phyloP scores from a whole-genome alignment of 106 monocot genomes.

The Dendrobium chrysotoxum region DNA sequence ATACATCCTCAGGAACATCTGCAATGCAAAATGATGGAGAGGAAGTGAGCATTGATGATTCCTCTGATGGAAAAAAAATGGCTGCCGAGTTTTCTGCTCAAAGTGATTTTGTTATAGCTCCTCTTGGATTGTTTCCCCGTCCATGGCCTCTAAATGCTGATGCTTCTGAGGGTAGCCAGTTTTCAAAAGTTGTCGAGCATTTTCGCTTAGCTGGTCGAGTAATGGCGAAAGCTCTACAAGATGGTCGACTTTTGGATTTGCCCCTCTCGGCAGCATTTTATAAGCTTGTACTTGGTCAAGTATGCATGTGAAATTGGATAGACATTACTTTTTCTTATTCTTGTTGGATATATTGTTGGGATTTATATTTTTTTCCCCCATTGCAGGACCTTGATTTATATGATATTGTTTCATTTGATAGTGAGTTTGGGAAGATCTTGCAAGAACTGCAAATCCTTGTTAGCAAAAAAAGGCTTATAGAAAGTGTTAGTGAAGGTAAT shows the following conservation, averaged over 20 bases:
- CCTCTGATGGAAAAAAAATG: slow-evolving; percentile 29
- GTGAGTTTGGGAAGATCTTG: slow-evolving; percentile 80
- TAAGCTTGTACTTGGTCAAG: slow-evolving; percentile 83
- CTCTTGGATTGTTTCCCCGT: slow-evolving; percentile 83
- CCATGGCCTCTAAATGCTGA: slow-evolving; percentile 76
- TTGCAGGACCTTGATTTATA: slow-evolving; percentile 81
- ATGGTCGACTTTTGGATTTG: slow-evolving; percentile 86
- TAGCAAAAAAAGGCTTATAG: slow-evolving; percentile 50
- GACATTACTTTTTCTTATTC: neutral
- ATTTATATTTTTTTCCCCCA: neutral
- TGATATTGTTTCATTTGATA: slow-evolving; percentile 91
- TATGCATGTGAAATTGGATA: slow-evolving; percentile 20
- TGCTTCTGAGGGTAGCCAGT: slow-evolving; percentile 57
- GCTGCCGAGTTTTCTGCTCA: slow-evolving; percentile 16
- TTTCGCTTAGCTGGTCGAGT: slow-evolving; percentile 76
- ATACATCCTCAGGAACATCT: slow-evolving; percentile 29
- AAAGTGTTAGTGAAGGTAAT: slow-evolving; percentile 24
- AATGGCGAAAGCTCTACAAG: slow-evolving; percentile 94
- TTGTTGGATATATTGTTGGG: neutral
- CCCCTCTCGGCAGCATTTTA: slow-evolving; percentile 81
- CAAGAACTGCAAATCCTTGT: slow-evolving; percentile 87
- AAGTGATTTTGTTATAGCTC: slow-evolving; percentile 53
- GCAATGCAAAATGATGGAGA: slow-evolving; percentile 44
- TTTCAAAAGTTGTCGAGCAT: slow-evolving; percentile 75
- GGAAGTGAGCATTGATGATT: slow-evolving; percentile 18